Conservation (phyloP, 2,329 filamentous ascomycete species). For the Penicillium thymicola region DNA sequence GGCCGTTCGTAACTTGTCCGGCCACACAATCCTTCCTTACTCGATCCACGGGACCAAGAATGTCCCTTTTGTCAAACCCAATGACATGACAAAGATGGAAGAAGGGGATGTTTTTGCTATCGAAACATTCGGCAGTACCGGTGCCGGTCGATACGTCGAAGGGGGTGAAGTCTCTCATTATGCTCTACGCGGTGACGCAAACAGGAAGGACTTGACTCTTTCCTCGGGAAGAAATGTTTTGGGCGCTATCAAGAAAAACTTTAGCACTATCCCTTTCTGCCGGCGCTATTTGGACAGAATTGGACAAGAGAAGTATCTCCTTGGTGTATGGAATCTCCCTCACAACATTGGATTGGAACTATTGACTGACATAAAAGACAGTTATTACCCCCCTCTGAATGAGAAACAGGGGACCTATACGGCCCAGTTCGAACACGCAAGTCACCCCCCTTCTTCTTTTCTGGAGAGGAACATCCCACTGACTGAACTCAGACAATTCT, state of each 20-base stretch:
- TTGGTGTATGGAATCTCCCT: too few relatives aligned
- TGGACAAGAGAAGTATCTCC: too few relatives aligned
- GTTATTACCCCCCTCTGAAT: too few relatives aligned
- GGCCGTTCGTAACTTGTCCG: slow-evolving; percentile 53
- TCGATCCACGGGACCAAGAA: slow-evolving; percentile 55
- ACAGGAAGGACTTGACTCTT: slow-evolving; percentile 13
- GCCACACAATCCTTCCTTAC: slow-evolving; percentile 54
- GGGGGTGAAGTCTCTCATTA: slow-evolving; percentile 25
- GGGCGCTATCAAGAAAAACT: too few relatives aligned
- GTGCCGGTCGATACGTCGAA: slow-evolving; percentile 47
- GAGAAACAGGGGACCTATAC: slow-evolving; percentile 52
- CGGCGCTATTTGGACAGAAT: too few relatives aligned
- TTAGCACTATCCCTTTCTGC: too few relatives aligned
- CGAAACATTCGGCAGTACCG: slow-evolving; percentile 57
- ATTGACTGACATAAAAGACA: too few relatives aligned
- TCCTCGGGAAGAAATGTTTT: too few relatives aligned
- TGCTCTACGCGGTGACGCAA: slow-evolving; percentile 45
- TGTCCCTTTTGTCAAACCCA: slow-evolving; percentile 54
- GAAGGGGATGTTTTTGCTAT: slow-evolving; percentile 59
- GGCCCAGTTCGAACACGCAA: slow-evolving; percentile 61
- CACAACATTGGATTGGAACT: too few relatives aligned
- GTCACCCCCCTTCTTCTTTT: not conserved
- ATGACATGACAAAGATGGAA: slow-evolving; percentile 53
- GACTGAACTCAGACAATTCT: slow-evolving; percentile 45
- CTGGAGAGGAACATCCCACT: too few relatives aligned